A percentile compares a stretch with the other conserved stretches of the same genome.
Evolutionary conservation across 768 basidiomycete genomes (phyloP).

Genomic region (Russula olivacea): DNA sequence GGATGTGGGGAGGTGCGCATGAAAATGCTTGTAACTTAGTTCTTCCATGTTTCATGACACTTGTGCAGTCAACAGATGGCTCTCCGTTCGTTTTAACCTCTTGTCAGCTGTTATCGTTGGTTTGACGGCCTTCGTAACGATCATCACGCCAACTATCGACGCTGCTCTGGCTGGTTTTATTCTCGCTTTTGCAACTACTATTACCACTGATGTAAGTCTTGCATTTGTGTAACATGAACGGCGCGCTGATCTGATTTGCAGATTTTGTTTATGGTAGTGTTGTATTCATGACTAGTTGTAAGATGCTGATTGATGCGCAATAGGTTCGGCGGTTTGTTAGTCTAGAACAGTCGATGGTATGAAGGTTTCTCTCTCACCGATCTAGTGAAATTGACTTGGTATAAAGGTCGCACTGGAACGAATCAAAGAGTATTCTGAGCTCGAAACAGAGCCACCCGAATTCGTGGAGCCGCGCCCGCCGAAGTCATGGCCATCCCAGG

Average conservation of each 20-base stretch:
- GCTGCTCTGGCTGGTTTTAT: constrained; percentile 85
- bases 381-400: neutral
- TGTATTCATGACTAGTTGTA: neutral
- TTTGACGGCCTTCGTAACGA: constrained; percentile 59
- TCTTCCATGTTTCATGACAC: constrained; percentile 4
- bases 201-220: constrained; percentile 58
- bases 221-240: neutral
- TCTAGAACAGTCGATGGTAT: constrained; percentile 87
- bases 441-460: constrained; percentile 72
- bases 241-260: constrained; percentile 25
- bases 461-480: constrained; percentile 82
- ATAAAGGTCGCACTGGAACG: constrained; percentile 75
- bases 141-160: constrained; percentile 63
- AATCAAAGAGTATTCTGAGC: constrained; percentile 85
- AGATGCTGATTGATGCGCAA: constrained; percentile 10
- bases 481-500: constrained; percentile 68
- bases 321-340: constrained; percentile 77
- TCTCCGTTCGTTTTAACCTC: constrained; percentile 81
- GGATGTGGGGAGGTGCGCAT: constrained; percentile 78
- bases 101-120: constrained; percentile 68
- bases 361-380: constrained; percentile 4
- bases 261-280: constrained; percentile 35
- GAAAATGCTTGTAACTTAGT: neutral
- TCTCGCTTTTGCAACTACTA: constrained; percentile 73
- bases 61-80: constrained; percentile 77